Conservation (phyloP, 768 basidiomycete genomes). For the Trametes gibbosa region DNA sequence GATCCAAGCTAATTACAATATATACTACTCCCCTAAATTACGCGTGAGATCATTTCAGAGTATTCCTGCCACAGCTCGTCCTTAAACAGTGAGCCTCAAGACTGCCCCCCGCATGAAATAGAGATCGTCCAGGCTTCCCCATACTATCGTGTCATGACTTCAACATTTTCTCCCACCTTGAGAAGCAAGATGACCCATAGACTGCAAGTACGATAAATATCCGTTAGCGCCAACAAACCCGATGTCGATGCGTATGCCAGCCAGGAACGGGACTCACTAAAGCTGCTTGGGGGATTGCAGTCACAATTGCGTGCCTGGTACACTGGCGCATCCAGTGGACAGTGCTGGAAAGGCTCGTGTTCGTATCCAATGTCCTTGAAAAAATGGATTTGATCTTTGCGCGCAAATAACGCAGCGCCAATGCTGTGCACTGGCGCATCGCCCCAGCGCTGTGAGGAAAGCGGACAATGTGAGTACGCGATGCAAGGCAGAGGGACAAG, state of each 20-base stretch:
- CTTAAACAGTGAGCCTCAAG: background rate
- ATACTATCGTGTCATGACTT: background rate
- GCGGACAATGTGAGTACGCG: background rate
- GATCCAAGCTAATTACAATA: background rate
- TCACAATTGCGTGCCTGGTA: constrained; percentile 25
- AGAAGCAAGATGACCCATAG: background rate
- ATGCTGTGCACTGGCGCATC: constrained; percentile 52
- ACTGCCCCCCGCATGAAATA: background rate
- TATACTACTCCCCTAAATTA: background rate
- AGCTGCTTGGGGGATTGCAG: background rate
- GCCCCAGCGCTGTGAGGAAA: constrained; percentile 33
- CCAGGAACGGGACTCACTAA: background rate
- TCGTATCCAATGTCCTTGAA: constrained; percentile 70
- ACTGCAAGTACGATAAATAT: background rate
- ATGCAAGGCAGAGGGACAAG: background rate
- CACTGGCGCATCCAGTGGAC: constrained; percentile 34
- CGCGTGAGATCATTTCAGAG: too few species aligned
- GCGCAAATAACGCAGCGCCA: constrained; percentile 45
- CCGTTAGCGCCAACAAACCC: too few species aligned
- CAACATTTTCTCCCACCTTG: background rate
- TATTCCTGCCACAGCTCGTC: too few species aligned
- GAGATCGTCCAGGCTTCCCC: background rate
- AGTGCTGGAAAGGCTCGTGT: constrained; percentile 56
- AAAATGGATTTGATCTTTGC: constrained; percentile 64
- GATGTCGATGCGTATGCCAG: too few species aligned